A percentile compares a stretch with the other conserved stretches of the same genome.
Evolutionary conservation across 441 rosid species (phyloP).

Genomic region (Brassica hybrid): DNA sequence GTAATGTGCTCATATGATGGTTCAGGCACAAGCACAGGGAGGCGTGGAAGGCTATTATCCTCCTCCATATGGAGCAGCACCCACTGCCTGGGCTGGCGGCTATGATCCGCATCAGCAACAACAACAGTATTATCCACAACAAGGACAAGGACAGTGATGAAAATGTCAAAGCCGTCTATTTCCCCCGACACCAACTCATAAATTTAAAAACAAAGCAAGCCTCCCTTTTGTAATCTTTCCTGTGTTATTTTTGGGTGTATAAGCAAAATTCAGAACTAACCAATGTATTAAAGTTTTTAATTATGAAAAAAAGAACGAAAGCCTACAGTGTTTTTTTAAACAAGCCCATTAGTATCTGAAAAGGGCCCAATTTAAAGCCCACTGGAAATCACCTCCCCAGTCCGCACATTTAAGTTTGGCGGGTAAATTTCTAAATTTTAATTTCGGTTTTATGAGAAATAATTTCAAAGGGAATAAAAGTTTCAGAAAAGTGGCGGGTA

Average conservation of each 20-base stretch:
- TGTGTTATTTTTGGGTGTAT: neutral
- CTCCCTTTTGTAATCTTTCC: constrained; percentile 11
- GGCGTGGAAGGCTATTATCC: constrained; percentile 72
- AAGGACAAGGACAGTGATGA: constrained; percentile 67
- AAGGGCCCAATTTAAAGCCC: neutral
- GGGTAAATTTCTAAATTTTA: constrained; percentile 25
- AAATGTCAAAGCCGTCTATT: constrained; percentile 21
- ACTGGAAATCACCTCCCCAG: neutral
- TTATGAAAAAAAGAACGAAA: neutral
- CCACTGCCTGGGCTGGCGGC: constrained; percentile 64
- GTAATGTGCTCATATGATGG: constrained; percentile 3
- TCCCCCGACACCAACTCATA: neutral
- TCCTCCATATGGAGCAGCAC: constrained; percentile 70
- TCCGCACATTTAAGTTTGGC: constrained; percentile 6
- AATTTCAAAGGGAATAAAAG: neutral
- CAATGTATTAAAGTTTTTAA: neutral
- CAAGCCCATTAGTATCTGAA: constrained; percentile 1
- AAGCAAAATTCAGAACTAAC: neutral
- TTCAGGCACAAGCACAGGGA: constrained; percentile 47
- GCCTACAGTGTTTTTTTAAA: neutral
- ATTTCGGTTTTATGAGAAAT: constrained; percentile 1
- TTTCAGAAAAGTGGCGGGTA: constrained; percentile 30
- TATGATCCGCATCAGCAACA: constrained; percentile 74
- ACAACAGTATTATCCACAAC: constrained; percentile 25
- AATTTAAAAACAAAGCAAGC: constrained; percentile 11